phyloP scores from a whole-genome alignment of 2,329 filamentous ascomycete genomes.

The Verticillium tricorpus region DNA sequence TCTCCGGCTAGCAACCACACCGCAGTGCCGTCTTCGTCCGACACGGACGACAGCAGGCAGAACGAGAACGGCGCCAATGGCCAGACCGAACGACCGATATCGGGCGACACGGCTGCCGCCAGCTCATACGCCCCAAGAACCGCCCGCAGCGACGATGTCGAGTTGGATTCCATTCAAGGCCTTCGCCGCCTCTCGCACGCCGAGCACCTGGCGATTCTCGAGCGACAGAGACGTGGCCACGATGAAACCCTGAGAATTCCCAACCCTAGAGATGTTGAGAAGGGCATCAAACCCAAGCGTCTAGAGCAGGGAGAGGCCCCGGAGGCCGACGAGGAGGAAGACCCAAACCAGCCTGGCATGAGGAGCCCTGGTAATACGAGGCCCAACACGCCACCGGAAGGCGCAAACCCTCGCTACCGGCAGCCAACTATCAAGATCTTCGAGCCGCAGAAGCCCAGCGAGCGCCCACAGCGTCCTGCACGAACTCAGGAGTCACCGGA shows the following conservation, averaged over 20 bases:
- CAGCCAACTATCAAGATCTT: slow-evolving; percentile 62
- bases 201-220: slow-evolving; percentile 80
- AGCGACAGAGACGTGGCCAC: slow-evolving; percentile 61
- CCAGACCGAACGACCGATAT: not conserved
- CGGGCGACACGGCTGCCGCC: not conserved
- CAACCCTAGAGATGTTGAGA: slow-evolving; percentile 84
- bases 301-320: slow-evolving; percentile 32
- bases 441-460: slow-evolving; percentile 48
- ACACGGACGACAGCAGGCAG: not conserved
- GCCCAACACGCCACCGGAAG: slow-evolving; percentile 15
- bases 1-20: slow-evolving; percentile 13
- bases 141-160: not conserved
- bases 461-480: not conserved
- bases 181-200: slow-evolving; percentile 32
- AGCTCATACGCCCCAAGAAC: not conserved
- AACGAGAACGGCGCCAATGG: not conserved
- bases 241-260: slow-evolving; percentile 81
- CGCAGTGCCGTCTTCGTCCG: not conserved
- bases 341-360: slow-evolving; percentile 13
- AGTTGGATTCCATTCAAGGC: not conserved
- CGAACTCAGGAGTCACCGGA: slow-evolving; percentile 9
- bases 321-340: slow-evolving; percentile 29
- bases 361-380: slow-evolving; percentile 17
- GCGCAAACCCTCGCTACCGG: slow-evolving; percentile 5
- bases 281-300: slow-evolving; percentile 65